A percentile compares a stretch with the other conserved stretches of the same genome.
These are phyloP conservation scores for Syncephalastrum racemosum DNA, from an alignment of 371 early-diverging fungal genomes.

Conservation along the genomic window DNA sequence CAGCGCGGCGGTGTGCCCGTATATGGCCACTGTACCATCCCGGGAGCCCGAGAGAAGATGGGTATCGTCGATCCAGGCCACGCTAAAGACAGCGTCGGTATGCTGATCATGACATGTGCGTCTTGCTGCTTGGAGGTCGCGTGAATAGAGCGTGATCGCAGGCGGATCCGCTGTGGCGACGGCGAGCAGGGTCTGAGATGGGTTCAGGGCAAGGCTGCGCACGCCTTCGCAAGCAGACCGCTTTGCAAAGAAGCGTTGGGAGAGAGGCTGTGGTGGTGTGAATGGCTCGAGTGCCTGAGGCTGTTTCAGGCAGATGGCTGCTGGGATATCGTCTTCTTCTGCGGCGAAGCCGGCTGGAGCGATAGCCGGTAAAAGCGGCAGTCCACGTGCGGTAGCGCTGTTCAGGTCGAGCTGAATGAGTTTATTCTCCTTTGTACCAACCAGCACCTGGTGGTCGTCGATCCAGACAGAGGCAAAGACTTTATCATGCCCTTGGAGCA, in stretches of 20 bases:
- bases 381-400: neutral
- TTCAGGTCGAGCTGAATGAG: conserved; percentile 16
- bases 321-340: neutral
- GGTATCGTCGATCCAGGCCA: conserved; percentile 58
- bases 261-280: conserved; percentile 2
- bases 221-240: conserved; percentile 49
- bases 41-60: conserved; percentile 59
- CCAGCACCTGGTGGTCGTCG: conserved; percentile 41
- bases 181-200: conserved; percentile 59
- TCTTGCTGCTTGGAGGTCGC: too few relatives aligned
- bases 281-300: conserved; percentile 24
- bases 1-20: too few relatives aligned
- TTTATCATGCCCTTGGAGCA: conserved; percentile 48
- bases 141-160: conserved; percentile 49
- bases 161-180: conserved; percentile 60
- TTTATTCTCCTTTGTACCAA: conserved; percentile 68
- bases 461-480: conserved; percentile 63
- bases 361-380: neutral
- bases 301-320: conserved; percentile 26
- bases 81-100: conserved; percentile 62
- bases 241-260: conserved; percentile 7
- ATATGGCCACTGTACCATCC: conserved; percentile 49
- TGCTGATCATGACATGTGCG: conserved; percentile 41
- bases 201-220: conserved; percentile 63
- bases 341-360: neutral